Base-by-base conservation (phyloP, 2,329 filamentous ascomycete genomes). In the Fusarium coffeatum region DNA sequence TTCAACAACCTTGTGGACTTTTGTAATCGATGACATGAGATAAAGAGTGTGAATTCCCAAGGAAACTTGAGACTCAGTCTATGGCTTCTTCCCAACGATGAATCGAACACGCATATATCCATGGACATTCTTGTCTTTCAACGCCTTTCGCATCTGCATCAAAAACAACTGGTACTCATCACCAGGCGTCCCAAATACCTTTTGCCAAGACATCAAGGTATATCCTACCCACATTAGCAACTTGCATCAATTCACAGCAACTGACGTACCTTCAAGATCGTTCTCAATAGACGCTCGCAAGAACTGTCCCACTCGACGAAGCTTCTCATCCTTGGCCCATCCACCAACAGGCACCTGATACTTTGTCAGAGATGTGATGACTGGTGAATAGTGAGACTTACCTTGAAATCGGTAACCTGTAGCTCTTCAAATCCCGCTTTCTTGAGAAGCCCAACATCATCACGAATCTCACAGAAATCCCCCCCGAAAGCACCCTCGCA, bases 241-340 rank as follows among this genome's bases (percentile, higher is more conserved):
- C 16, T 16, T 18, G 11, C 3, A 15, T 30, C n/a, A 20, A 3
- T 5, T 16, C n/a, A 7, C 1, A 15, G 10, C 3, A 13, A 22
- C 5, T 11, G 3, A 23, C 15, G 8, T 22, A 34, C 63, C 63
- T 34, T 66, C 59, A 16, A 64, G 22, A n/a, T 64, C 63, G 8
- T 47, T 46, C 12, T 63, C 59, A 0, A 66, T 41, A 32, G 25
- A 25, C 7, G 49, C 41, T 5, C 46, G 63, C 4, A 51, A 47
- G 22, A 54, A 66, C 5, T 43, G 42, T 4, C 63, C 63, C 3
- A 66, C 55, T 12, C 55, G 34, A 6, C 54, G 37, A 1, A 58
- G 32, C 15, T 48, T 64, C 7, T 23, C 32, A 11, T 59, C 59
- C n/a, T 64, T 59, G 1, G 53, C 28, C 59, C 63, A 66, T 9